Evolutionary conservation across 2,329 filamentous ascomycete genomes (phyloP), one percentile per base, ranked within the genome.

Genomic region (Beauveria asiatica): DNA sequence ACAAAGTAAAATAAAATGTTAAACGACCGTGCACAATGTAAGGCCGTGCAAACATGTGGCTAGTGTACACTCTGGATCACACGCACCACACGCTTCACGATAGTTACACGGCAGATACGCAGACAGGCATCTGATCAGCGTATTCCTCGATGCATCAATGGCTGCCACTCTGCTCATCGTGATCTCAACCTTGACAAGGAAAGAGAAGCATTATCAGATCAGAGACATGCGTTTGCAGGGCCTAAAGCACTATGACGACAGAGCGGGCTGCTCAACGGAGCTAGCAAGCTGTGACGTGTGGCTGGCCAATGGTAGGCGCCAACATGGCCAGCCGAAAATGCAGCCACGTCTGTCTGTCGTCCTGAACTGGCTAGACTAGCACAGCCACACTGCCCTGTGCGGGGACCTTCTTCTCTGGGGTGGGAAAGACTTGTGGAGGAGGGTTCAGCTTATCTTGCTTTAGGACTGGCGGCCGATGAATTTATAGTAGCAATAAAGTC

Each of bases 211-310:
- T 37, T 25, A 45, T 54, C 49, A 49, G 49, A 59, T 59, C 57
- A 59, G 57, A 59, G 57, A 59, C 57, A 54, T 59, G 57, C 57
- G 41, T 59, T 33, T 53, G 48, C 27, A 59, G 50, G 49, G 41
- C 42, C 19, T 27, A 59, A 37, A 45, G 57, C 57, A 59, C 57
- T n/a, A 59, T 59, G 57, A 59, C 57, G 57, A 59, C 49, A 59
- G 23, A 53, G 57, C 33, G 57, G 57, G 49, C 57, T 52, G 56
- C 37, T 41, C 25, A 46, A 44, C 46, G 23, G 49, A 46, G 41
- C 57, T 54, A 52, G 45, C 30, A 33, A 44, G 37, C 23, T 51
- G 37, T 42, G 33, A 39, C 8, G 46, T 23, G 49, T 39, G 42
- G 41, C 30, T 59, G 16, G 21, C 57, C 57, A 59, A 59, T 59